phyloP scores from a whole-genome alignment of 805 yeast species.

The Sugiyamaella smithiae region DNA sequence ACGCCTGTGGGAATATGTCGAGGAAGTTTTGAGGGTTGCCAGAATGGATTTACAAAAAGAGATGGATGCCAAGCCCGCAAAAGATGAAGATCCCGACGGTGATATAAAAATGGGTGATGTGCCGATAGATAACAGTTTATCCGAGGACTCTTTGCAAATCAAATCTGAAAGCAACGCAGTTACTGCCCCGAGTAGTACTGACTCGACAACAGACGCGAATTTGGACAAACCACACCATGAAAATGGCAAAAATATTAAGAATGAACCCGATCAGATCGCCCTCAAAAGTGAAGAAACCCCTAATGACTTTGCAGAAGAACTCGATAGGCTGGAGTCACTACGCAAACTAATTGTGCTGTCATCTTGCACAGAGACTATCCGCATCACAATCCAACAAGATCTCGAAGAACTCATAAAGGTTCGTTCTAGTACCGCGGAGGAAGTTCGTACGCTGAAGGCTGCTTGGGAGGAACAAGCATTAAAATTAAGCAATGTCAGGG shows the following conservation, averaged over 20 bases:
- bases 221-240: no score
- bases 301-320: conserved; percentile 22
- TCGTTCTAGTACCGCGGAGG: conserved; percentile 27
- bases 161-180: neutral
- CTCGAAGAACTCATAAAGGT: conserved; percentile 30
- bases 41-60: conserved; percentile 19
- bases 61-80: conserved; percentile 4
- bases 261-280: neutral
- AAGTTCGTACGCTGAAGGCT: conserved; percentile 27
- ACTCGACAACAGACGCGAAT: neutral
- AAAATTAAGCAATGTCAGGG: conserved; percentile 25
- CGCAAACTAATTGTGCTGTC: conserved; percentile 30
- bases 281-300: neutral
- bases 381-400: conserved; percentile 34
- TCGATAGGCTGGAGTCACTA: conserved; percentile 29
- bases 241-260: neutral
- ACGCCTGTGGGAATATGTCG: conserved; percentile 33
- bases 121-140: neutral
- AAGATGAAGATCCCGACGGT: neutral
- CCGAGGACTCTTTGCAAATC: neutral
- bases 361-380: conserved; percentile 35
- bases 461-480: conserved; percentile 25
- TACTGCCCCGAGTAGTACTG: neutral
- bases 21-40: conserved; percentile 24
- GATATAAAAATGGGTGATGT: conserved; percentile 3